Conservation (phyloP, 1,139 yeast genomes). For the Yamadazyma blattariae region DNA sequence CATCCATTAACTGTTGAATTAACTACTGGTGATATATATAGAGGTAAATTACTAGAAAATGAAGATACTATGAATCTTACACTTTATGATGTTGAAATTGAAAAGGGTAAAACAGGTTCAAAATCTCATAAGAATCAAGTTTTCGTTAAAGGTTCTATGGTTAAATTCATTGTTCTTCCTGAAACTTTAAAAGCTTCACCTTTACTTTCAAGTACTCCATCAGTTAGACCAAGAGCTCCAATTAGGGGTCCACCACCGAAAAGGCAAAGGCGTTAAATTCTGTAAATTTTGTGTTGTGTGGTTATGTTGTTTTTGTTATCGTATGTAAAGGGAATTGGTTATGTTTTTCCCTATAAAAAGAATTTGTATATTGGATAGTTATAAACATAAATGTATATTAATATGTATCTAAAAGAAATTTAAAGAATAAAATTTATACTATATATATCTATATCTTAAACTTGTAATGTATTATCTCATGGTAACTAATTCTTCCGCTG, state of each 20-base stretch:
- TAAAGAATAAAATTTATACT: too few species aligned
- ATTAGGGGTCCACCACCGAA: constrained; percentile 58
- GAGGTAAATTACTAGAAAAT: constrained; percentile 81
- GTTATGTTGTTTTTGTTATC: too few species aligned
- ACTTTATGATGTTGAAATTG: constrained; percentile 75
- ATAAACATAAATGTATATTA: too few species aligned
- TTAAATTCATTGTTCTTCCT: constrained; percentile 81
- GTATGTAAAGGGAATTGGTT: too few species aligned
- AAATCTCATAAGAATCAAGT: constrained; percentile 81
- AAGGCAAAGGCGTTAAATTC: constrained; percentile 19
- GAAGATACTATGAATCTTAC: constrained; percentile 96
- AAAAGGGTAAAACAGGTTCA: constrained; percentile 63
- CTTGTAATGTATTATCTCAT: too few species aligned
- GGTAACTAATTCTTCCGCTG: constrained; percentile 96
- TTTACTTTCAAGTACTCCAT: constrained; percentile 49
- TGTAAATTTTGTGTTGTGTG: too few species aligned
- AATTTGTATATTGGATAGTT: too few species aligned
- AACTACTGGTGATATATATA: constrained; percentile 79
- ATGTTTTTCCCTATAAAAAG: too few species aligned
- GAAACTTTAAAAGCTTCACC: constrained; percentile 89
- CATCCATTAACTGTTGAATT: constrained; percentile 83
- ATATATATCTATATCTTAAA: too few species aligned
- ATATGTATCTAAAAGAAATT: too few species aligned
- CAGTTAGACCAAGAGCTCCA: constrained; percentile 67
- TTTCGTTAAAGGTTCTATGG: constrained; percentile 88